Conservation (phyloP, 1,284 basidiomycete genomes). For the Porodaedalea pini region DNA sequence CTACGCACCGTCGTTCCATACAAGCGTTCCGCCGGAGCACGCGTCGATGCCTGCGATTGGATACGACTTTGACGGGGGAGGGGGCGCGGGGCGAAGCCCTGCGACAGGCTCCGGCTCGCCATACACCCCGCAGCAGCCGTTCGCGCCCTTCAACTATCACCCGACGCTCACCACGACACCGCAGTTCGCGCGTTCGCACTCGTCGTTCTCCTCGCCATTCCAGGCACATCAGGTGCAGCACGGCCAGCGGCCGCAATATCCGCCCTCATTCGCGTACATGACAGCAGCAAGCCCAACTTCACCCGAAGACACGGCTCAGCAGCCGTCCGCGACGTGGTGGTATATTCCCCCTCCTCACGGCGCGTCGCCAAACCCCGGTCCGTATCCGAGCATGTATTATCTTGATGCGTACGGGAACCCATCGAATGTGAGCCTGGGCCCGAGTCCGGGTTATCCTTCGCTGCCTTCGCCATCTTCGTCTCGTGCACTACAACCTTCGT, state of each 20-base stretch:
- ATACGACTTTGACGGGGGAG: conserved; percentile 10
- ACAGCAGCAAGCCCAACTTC: conserved; percentile 21
- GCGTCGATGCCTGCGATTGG: conserved; percentile 9
- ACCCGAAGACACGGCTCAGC: conserved; percentile 35
- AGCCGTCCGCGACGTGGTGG: conserved; percentile 47
- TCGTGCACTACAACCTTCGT: neutral
- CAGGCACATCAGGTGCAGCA: conserved; percentile 35
- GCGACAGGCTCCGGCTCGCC: conserved; percentile 28
- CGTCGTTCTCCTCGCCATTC: conserved; percentile 37
- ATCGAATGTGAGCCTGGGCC: neutral
- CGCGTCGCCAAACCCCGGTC: conserved; percentile 24
- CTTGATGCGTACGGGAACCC: conserved; percentile 28
- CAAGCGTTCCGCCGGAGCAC: conserved; percentile 10
- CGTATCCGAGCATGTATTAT: conserved; percentile 41
- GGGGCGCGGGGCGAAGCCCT: conserved; percentile 28
- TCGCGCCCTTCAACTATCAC: conserved; percentile 40
- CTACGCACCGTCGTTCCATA: conserved; percentile 22
- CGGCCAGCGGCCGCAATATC: conserved; percentile 32
- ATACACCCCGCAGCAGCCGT: conserved; percentile 24
- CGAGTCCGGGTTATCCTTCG: neutral
- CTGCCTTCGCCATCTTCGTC: conserved; percentile 1
- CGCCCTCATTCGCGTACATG: conserved; percentile 32
- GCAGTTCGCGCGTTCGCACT: conserved; percentile 40
- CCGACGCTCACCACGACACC: conserved; percentile 34
- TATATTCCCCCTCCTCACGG: conserved; percentile 39